A percentile compares a stretch with the other conserved stretches of the same genome.
These are phyloP conservation scores for Suillus variegatus DNA, from an alignment of 768 basidiomycete genomes.

Conservation along the genomic window DNA sequence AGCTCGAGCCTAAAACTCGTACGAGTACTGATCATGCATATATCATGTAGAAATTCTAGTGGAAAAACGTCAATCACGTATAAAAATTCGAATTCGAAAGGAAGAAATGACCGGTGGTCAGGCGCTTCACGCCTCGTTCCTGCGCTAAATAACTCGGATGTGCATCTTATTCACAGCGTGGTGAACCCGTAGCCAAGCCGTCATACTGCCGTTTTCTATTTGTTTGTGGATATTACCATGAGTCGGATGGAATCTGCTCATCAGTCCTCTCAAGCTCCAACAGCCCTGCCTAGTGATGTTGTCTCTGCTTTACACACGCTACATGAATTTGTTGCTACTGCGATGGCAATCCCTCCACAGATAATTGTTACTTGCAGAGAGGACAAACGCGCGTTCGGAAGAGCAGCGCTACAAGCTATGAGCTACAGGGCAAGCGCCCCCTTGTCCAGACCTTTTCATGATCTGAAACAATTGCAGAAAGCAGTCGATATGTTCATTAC, in stretches of 20 bases:
- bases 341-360: constrained; percentile 31
- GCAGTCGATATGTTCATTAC: constrained; percentile 32
- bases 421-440: constrained; percentile 30
- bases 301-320: constrained; percentile 28
- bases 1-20: background rate
- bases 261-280: constrained; percentile 22
- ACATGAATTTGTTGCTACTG: constrained; percentile 31
- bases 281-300: constrained; percentile 26
- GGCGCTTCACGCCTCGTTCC: background rate
- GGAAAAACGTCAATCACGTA: background rate
- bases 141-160: background rate
- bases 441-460: background rate
- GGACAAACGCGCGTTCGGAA: constrained; percentile 33
- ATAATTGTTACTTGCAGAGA: constrained; percentile 33
- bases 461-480: constrained; percentile 21
- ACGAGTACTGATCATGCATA: background rate
- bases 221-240: constrained; percentile 18
- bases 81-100: background rate
- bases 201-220: background rate
- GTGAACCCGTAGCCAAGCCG: background rate
- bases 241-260: constrained; percentile 26
- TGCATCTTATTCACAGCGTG: background rate
- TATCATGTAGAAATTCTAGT: background rate
- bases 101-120: background rate
- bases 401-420: constrained; percentile 31